Evolutionary conservation across 1,139 yeast genomes (phyloP).

Genomic region (Candida smagusa): DNA sequence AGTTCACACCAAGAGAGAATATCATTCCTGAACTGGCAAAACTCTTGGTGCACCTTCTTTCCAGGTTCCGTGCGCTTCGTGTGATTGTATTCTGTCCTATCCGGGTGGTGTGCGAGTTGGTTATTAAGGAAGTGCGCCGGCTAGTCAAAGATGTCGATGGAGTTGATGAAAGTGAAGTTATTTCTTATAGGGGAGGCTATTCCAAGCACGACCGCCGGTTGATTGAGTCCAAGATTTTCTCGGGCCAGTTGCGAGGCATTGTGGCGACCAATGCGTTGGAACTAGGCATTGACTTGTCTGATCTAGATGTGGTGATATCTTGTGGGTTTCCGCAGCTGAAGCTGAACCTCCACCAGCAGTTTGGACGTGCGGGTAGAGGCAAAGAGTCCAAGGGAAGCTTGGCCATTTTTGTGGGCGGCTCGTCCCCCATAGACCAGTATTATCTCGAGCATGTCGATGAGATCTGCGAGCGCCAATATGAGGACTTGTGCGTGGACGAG

Average conservation of each 20-base stretch:
- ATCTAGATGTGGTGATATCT: conserved; percentile 82
- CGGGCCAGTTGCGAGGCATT: conserved; percentile 78
- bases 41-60: conserved; percentile 58
- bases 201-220: conserved; percentile 79
- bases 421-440: conserved; percentile 83
- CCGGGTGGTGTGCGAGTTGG: conserved; percentile 77
- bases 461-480: conserved; percentile 44
- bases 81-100: conserved; percentile 90
- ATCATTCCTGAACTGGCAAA: conserved; percentile 76
- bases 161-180: conserved; percentile 53
- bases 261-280: conserved; percentile 95
- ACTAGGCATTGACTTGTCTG: conserved; percentile 91
- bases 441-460: conserved; percentile 70
- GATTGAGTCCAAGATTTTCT: conserved; percentile 87
- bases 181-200: conserved; percentile 96
- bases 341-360: conserved; percentile 87
- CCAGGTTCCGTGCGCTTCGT: conserved; percentile 51
- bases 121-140: conserved; percentile 76
- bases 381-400: conserved; percentile 59
- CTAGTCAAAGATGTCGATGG: conserved; percentile 21
- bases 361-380: conserved; percentile 94
- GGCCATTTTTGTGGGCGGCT: conserved; percentile 80
- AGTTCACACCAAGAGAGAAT: conserved; percentile 53
- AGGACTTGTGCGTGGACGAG: conserved; percentile 43
- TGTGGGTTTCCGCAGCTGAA: conserved; percentile 90